Percentiles rank a stretch among this genome's conserved stretches.
Conservation (phyloP, 192 early-diverging fungal genomes). For the Coemansia sp. region DNA sequence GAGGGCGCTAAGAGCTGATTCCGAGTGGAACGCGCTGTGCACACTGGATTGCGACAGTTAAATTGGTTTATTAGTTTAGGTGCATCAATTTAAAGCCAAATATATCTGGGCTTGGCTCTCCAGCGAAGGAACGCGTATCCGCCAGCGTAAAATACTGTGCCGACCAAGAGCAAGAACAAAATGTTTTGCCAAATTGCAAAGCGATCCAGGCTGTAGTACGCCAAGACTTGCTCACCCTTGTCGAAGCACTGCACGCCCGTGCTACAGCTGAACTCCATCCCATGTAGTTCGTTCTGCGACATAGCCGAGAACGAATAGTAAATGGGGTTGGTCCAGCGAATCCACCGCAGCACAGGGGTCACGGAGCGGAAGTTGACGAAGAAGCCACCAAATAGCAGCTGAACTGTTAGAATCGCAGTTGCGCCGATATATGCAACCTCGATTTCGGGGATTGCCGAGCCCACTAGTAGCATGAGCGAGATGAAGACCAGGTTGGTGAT, state of each 20-base stretch:
- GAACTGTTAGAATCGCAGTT: constrained; percentile 29
- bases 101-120: constrained; percentile 45
- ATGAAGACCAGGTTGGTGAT: constrained; percentile 28
- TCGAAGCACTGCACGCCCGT: constrained; percentile 26
- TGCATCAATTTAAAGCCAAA: constrained; percentile 21
- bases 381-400: constrained; percentile 46
- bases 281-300: constrained; percentile 42
- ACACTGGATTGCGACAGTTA: neutral
- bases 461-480: constrained; percentile 33
- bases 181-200: constrained; percentile 42
- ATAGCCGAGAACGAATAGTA: constrained; percentile 36
- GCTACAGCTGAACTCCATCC: constrained; percentile 28
- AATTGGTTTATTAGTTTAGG: neutral
- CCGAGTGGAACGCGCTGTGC: neutral
- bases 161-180: constrained; percentile 41
- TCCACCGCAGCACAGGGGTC: constrained; percentile 49
- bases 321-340: constrained; percentile 46
- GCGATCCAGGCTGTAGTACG: constrained; percentile 25
- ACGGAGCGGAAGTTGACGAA: constrained; percentile 39
- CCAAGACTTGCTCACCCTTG: constrained; percentile 28
- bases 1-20: neutral
- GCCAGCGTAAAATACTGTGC: constrained; percentile 9
- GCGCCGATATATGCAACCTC: constrained; percentile 42
- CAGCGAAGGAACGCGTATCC: constrained; percentile 43
- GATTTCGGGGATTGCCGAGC: constrained; percentile 26